Evolutionary conservation across 2,329 filamentous ascomycete genomes (phyloP), one percentile per base, ranked within the genome.

Genomic region (Neofusicoccum ribis): DNA sequence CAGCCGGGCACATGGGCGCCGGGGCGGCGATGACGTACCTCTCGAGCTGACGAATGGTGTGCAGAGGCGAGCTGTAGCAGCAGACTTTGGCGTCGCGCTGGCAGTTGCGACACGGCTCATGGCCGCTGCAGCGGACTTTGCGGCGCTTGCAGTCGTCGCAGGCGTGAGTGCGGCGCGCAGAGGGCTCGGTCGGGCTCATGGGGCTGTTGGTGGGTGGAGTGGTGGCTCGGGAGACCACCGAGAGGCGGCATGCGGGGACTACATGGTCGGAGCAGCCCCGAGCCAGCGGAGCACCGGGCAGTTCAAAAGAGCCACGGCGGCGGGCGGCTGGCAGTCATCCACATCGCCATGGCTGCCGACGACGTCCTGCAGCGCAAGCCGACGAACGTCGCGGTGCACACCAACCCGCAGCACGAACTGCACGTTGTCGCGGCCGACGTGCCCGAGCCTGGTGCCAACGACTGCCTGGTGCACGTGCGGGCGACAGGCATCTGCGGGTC

Each of bases 401-500:
- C 74, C 7, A 74, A 72, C 56, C 72, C 73, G 0, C 34, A 67
- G n/a, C 74, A 77, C 58, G 70, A 72, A 5, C 68, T 77, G 27
- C 68, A 72, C 47, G 46, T 75, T 17, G 47, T 70, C 43, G 63
- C 72, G 5, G 50, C 60, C 17, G 65, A 69, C 3, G 3, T 84
- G 0, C 82, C 83, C 5, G 63, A 82, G 12, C 86, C 85, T 15
- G 72, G 73, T 46, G 73, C 79, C 34, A 75, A 77, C 67, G 87
- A 91, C 73, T 83, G 91, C 63, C 85, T 90, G 77, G 77, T 91
- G 68, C 82, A 84, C 68, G 83, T 91, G 68, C 85, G 84, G 67
- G 84, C 85, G 69, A 91, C 89, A 3, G 88, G 88, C 34, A 86
- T 91, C 73, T 91, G 89, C 76, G 89, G 89, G 73, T 89, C 86